phyloP scores from a whole-genome alignment of 257 asterid genomes.

The Henckelia pumila region DNA sequence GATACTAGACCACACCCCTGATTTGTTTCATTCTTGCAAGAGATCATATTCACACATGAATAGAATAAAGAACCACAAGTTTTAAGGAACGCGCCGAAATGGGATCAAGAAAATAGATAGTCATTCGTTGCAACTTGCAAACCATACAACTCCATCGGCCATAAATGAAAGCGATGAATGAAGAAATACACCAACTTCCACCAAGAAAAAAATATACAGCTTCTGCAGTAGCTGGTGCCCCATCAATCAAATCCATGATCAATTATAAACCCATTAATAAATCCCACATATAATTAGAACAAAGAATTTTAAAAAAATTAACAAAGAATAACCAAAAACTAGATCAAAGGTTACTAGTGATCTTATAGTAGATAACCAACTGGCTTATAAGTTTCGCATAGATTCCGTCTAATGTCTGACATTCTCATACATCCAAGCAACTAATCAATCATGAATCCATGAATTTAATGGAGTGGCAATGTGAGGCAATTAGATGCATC shows the following conservation, averaged over 20 bases:
- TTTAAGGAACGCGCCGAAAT: background rate
- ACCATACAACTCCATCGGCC: background rate
- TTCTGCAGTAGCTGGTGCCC: background rate
- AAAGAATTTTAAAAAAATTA: no score
- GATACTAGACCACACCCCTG: no score
- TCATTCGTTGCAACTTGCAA: background rate
- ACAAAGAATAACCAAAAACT: background rate
- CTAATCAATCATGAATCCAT: background rate
- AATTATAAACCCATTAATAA: background rate
- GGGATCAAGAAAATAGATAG: background rate
- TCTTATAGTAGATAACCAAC: conserved; percentile 2
- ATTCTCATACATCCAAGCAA: background rate
- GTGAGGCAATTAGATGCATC: background rate
- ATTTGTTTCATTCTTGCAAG: no score
- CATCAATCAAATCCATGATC: background rate
- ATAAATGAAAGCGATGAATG: background rate
- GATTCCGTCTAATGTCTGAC: background rate
- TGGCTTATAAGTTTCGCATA: background rate
- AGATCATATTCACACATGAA: no score
- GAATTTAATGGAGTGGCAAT: background rate
- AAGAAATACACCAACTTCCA: background rate
- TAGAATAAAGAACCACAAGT: background rate
- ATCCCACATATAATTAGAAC: background rate
- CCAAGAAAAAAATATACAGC: background rate
- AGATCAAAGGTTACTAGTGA: no score